Base-by-base conservation (phyloP, 2,329 filamentous ascomycete genomes). In the Plectosphaerella sp. region DNA sequence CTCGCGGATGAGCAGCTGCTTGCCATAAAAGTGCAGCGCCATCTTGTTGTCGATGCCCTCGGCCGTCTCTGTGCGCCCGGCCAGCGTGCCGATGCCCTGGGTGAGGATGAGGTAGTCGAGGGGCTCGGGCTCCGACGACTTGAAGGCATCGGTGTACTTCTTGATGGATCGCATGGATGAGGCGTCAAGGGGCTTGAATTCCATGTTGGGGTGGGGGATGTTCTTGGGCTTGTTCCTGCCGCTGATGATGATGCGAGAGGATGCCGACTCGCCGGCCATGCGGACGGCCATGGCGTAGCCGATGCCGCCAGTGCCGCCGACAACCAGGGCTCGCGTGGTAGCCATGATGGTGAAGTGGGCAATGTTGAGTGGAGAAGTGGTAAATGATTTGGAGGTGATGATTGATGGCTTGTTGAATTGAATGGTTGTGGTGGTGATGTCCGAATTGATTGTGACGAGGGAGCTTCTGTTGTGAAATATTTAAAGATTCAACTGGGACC, bases 11-110 rank as follows among this genome's bases (percentile, higher is more conserved):
- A 77, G 68, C 0, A 73, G 66, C 55, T 76, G 72, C 12, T 67
- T 68, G 15, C 72, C 68, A 52, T 77, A 77, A 55, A 72, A 76
- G 51, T 75, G 72, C n/a, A 77, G 61, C 0, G 67, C 68, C 63
- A 76, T 70, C 56, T 75, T 76, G 46, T 62, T 62, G 47, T 76
- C 72, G 15, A 77, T 67, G 1, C 71, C 72, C 54, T 78, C 75
- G 1, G 67, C 24, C 0, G 74, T 74, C 55, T 76, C 72, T 1
- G 60, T 66, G 37, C 70, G 55, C 0, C 70, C 69, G 4, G 60
- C 62, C 7, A 62, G 59, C 0, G 68, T 67, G 22, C 72, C 45
- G 49, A 71, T 64, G 36, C 71, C 71, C 53, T 72, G 70, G 0
- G 65, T 68, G 52, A 73, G 59, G 50, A 74, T 60, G 2, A 74